Percentiles rank a stretch among this genome's conserved stretches.
These are phyloP conservation scores for Chaetomium fimeti DNA, from an alignment of 495 filamentous ascomycete species.

Conservation along the genomic window DNA sequence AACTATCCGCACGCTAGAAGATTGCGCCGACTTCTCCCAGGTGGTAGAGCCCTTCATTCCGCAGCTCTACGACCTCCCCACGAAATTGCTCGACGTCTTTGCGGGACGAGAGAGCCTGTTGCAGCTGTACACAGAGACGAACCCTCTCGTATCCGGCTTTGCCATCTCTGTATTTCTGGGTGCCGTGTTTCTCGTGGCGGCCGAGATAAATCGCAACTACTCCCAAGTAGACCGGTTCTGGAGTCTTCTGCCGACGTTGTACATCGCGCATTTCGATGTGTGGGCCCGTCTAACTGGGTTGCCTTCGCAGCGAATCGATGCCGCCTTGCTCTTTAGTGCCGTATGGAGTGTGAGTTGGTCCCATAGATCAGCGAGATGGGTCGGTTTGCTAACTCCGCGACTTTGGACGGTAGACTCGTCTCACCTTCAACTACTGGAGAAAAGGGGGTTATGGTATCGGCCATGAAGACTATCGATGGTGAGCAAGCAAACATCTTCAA, in stretches of 20 bases:
- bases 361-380: background rate
- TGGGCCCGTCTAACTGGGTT: constrained; percentile 77
- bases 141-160: constrained; percentile 77
- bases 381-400: constrained; percentile 38
- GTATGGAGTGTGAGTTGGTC: constrained; percentile 73
- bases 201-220: constrained; percentile 88
- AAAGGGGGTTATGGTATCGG: constrained; percentile 88
- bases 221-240: constrained; percentile 91
- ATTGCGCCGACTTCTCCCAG: constrained; percentile 69
- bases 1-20: constrained; percentile 60
- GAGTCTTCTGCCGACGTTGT: constrained; percentile 84
- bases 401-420: constrained; percentile 43
- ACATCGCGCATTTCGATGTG: constrained; percentile 78
- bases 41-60: constrained; percentile 73
- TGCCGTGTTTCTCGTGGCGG: constrained; percentile 64
- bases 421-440: constrained; percentile 97
- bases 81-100: constrained; percentile 57
- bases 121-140: constrained; percentile 78
- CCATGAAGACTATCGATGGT: constrained; percentile 94
- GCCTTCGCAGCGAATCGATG: constrained; percentile 70
- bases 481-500: background rate
- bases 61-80: constrained; percentile 71
- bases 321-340: constrained; percentile 64
- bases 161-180: constrained; percentile 67
- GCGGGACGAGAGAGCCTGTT: constrained; percentile 53